A percentile compares a stretch with the other conserved stretches of the same genome.
phyloP scores from a whole-genome alignment of 2,329 filamentous ascomycete genomes.

The Botrytis fragariae region DNA sequence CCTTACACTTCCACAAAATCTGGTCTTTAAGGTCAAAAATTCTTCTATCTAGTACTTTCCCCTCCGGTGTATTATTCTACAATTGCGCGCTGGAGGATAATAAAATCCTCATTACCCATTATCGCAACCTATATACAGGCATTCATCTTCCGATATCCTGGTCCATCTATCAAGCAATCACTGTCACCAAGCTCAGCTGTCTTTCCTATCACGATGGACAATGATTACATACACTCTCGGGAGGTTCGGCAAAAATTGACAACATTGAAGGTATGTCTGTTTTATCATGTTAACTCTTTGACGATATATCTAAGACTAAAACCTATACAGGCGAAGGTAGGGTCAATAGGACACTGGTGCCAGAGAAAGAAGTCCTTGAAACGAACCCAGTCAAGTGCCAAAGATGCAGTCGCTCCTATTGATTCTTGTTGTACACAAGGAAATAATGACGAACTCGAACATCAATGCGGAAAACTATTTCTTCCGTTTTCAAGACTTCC shows the following conservation, averaged over 20 bases:
- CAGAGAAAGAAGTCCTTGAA: not conserved
- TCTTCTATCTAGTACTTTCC: not conserved
- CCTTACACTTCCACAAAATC: not conserved
- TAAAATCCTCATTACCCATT: not conserved
- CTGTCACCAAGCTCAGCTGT: not conserved
- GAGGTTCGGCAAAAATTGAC: no score
- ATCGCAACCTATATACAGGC: not conserved
- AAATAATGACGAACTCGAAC: not conserved
- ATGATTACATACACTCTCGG: not conserved
- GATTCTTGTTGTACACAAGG: not conserved
- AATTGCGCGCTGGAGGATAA: not conserved
- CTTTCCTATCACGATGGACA: not conserved
- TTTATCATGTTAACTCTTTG: accelerated
- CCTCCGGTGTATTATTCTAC: not conserved
- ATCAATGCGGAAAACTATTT: not conserved
- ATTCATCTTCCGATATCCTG: not conserved
- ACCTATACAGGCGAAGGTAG: not conserved
- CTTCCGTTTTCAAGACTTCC: not conserved
- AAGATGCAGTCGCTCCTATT: not conserved
- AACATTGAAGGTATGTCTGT: not conserved
- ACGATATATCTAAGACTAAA: not conserved
- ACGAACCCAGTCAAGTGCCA: not conserved
- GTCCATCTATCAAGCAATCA: not conserved
- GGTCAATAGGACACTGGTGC: not conserved
- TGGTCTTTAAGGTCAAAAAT: not conserved